These are phyloP conservation scores for Notholithocarpus densiflorus DNA, from an alignment of 306 rosid species.

Conservation along the genomic window DNA sequence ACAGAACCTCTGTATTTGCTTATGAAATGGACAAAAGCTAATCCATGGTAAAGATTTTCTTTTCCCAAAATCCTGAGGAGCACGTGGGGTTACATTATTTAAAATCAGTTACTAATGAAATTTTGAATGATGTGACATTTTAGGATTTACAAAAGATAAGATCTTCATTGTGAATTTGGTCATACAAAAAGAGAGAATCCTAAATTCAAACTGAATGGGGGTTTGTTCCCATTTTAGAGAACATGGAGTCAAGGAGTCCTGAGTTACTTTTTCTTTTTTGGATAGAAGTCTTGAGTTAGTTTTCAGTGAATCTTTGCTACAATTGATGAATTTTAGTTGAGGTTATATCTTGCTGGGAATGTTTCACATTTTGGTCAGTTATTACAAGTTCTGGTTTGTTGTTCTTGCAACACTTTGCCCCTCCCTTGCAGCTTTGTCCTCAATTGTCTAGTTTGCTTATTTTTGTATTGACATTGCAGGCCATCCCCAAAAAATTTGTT, in stretches of 20 bases:
- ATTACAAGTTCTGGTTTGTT: not conserved
- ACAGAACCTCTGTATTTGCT: not conserved
- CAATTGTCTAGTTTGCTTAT: not conserved
- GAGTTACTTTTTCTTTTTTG: not conserved
- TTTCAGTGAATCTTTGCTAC: not conserved
- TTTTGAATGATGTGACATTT: too few relatives aligned
- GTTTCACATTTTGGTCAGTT: not conserved
- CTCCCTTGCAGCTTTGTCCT: not conserved
- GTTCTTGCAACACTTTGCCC: not conserved
- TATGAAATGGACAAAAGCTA: too few relatives aligned
- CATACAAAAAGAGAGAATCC: too few relatives aligned
- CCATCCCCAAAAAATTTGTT: slow-evolving; percentile 53
- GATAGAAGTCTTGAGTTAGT: too few relatives aligned
- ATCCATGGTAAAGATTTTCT: too few relatives aligned
- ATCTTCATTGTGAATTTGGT: too few relatives aligned
- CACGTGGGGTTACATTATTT: too few relatives aligned
- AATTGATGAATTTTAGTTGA: not conserved
- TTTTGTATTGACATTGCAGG: slow-evolving; percentile 36
- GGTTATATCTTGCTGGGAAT: not conserved
- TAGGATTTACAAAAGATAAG: too few relatives aligned
- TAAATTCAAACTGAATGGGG: not conserved
- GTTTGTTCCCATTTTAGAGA: not conserved
- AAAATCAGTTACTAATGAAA: too few relatives aligned
- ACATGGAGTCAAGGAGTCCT: not conserved
- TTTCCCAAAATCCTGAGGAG: too few relatives aligned